A percentile compares a stretch with the other conserved stretches of the same genome.
phyloP scores from a whole-genome alignment of 495 filamentous ascomycete genomes.

The Xylaria cubensis region DNA sequence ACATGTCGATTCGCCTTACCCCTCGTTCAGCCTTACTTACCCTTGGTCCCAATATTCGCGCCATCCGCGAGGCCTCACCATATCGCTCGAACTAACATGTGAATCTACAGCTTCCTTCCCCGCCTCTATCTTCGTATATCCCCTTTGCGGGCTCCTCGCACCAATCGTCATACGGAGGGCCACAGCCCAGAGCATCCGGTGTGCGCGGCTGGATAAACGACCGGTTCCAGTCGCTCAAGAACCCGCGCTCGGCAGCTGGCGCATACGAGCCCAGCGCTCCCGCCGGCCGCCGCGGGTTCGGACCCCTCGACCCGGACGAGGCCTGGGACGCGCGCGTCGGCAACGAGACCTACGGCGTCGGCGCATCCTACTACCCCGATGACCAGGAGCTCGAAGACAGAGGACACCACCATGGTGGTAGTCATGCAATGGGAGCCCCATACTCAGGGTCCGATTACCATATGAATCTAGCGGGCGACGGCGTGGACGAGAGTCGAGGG shows the following conservation, averaged over 20 bases:
- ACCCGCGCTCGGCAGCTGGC: slow-evolving; percentile 62
- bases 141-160: slow-evolving; percentile 52
- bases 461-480: slow-evolving; percentile 28
- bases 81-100: slow-evolving; percentile 24
- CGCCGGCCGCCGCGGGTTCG: slow-evolving; percentile 48
- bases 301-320: slow-evolving; percentile 70
- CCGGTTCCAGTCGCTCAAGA: slow-evolving; percentile 55
- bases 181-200: slow-evolving; percentile 62
- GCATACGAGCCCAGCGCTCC: slow-evolving; percentile 63
- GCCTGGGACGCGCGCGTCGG: slow-evolving; percentile 75
- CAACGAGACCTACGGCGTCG: slow-evolving; percentile 61
- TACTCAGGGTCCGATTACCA: slow-evolving; percentile 27
- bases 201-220: slow-evolving; percentile 65
- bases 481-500: slow-evolving; percentile 43
- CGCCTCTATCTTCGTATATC: slow-evolving; percentile 66
- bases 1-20: neutral
- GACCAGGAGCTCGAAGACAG: slow-evolving; percentile 65
- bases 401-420: slow-evolving; percentile 15
- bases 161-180: slow-evolving; percentile 47
- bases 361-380: slow-evolving; percentile 60
- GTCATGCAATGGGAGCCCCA: neutral
- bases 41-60: neutral
- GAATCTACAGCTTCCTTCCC: slow-evolving; percentile 60
- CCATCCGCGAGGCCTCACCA: neutral
- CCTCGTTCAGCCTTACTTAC: neutral